Percentiles rank a stretch among this genome's conserved stretches.
Conservation (phyloP, 495 filamentous ascomycete genomes). For the Lasiosphaeria ovina region DNA sequence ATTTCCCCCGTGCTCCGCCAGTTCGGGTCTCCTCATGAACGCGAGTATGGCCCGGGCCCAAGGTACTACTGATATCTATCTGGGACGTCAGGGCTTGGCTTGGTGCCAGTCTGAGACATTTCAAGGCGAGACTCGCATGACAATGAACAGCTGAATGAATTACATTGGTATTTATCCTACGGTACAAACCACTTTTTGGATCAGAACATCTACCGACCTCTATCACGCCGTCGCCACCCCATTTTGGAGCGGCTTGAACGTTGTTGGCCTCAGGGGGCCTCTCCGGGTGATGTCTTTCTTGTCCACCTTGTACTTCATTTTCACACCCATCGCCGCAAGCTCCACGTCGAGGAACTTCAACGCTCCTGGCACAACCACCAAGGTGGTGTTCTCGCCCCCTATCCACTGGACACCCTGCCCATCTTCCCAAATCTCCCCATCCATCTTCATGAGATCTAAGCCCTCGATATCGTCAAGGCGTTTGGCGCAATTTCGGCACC, state of each 20-base stretch:
- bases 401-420: constrained; percentile 75
- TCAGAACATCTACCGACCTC: constrained; percentile 1
- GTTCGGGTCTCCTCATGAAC: background rate
- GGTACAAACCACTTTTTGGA: background rate
- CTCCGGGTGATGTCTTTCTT: constrained; percentile 49
- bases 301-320: constrained; percentile 67
- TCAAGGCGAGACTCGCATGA: background rate
- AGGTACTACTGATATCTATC: background rate
- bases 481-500: constrained; percentile 81
- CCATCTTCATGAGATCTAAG: constrained; percentile 55
- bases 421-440: constrained; percentile 86
- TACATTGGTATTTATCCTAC: background rate
- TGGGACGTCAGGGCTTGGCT: background rate
- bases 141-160: background rate
- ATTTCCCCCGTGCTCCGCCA: background rate
- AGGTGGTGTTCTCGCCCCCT: constrained; percentile 84
- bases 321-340: constrained; percentile 66
- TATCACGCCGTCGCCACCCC: constrained; percentile 15
- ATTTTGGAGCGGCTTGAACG: constrained; percentile 18
- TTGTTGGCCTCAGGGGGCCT: constrained; percentile 33
- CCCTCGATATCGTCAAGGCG: constrained; percentile 55
- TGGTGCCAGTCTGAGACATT: background rate
- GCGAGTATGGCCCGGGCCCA: background rate
- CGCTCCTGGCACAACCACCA: constrained; percentile 90
- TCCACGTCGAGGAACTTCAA: constrained; percentile 93